Evolutionary conservation across 1,284 basidiomycete genomes (phyloP), one percentile per base, ranked within the genome.

Genomic region (Inonotus hispidus): DNA sequence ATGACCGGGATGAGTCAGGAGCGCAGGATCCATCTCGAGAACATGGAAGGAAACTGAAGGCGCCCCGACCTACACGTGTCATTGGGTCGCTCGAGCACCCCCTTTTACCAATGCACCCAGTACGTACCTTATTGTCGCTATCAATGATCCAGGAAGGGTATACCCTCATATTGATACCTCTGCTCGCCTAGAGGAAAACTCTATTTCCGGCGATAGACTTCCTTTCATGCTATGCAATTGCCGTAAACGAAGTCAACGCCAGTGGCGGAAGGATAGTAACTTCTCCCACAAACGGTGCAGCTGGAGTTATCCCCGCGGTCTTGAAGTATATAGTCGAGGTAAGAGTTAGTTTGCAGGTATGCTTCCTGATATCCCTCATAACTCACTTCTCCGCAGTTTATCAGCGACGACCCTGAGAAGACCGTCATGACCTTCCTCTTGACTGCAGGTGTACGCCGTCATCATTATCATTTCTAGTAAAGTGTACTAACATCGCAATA

Each of bases 171-270:
- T 32, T 5, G 41, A 43, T 14, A 43, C 14, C 3, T 16, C 19
- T 14, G 14, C 3, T 8, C 32, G 32, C 8, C n/a, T 67, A 92
- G 88, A 81, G 91, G 60, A 90, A 85, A 68, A 92, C 89, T 11
- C 85, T 87, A 67, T 95, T 97, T 59, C 94, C 95, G 0, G 93
- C 93, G 0, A 88, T 98, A 75, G 95, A 98, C 72, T 96, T 95
- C 71, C 77, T 98, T 64, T 92, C 88, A 2, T 94, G 92, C 68
- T 95, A 95, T 74, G 93, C 92, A 0, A 95, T 95, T 62, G 92
- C 92, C 3, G 93, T 95, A 32, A 93, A 92, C 66, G 88, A 91
- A 71, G 93, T 95, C 25, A 97, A 97, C 69, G 95, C 95, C 1
- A 84, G 87, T 16, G 95, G 95, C 0, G 93, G 95, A 0, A 81